Evolutionary conservation across 768 basidiomycete species (phyloP).

Genomic region (Ramaria sp.): DNA sequence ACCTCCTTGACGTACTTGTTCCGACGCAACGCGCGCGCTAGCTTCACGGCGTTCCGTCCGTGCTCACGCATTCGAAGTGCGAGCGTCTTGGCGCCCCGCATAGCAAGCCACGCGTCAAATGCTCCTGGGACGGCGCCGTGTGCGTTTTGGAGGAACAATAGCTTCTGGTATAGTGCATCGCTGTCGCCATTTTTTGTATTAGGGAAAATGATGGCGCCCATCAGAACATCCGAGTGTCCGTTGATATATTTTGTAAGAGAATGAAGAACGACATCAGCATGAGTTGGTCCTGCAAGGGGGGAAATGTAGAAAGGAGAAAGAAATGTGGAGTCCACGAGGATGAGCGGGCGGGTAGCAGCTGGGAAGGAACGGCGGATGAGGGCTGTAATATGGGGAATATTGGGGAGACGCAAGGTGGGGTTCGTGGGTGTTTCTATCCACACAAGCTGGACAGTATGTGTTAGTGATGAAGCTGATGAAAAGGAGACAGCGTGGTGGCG

Average conservation of each 20-base stretch:
- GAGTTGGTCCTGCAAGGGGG: constrained; percentile 60
- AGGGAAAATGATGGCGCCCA: constrained; percentile 67
- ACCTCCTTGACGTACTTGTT: constrained; percentile 64
- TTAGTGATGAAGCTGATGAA: not conserved
- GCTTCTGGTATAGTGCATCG: constrained; percentile 32
- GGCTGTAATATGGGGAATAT: constrained; percentile 59
- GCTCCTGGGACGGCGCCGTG: constrained; percentile 77
- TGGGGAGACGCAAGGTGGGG: constrained; percentile 81
- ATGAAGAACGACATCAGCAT: constrained; percentile 80
- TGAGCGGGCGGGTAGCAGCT: constrained; percentile 44
- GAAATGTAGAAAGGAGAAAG: constrained; percentile 86
- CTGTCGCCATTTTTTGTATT: not conserved
- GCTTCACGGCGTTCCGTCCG: constrained; percentile 67
- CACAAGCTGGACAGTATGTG: constrained; percentile 46
- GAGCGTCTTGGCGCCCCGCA: constrained; percentile 87
- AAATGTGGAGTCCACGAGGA: constrained; percentile 94
- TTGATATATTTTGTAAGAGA: constrained; percentile 85
- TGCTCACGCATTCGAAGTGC: constrained; percentile 81
- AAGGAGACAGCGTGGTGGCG: constrained; percentile 12
- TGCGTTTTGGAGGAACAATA: constrained; percentile 87
- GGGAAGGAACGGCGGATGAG: constrained; percentile 39
- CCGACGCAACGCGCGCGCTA: constrained; percentile 52
- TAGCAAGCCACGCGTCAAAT: constrained; percentile 84
- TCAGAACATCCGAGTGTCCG: constrained; percentile 89
- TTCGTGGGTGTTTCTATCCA: constrained; percentile 97